phyloP scores from a whole-genome alignment of 2,329 filamentous ascomycete species.

The Aspergillus sclerotialis region DNA sequence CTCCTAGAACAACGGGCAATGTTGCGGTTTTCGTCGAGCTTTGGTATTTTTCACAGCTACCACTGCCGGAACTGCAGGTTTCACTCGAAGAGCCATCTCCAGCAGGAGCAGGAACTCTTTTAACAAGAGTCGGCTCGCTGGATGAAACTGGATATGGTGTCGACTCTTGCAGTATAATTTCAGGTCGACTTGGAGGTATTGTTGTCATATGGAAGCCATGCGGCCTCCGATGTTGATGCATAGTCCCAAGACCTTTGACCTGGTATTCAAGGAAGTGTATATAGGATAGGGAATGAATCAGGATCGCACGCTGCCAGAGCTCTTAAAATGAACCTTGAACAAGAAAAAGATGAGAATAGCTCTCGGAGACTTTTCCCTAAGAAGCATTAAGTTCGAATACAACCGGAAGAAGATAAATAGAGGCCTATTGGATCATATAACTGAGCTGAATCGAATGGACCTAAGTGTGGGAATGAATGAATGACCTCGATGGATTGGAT shows the following conservation, averaged over 20 bases:
- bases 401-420: too few relatives aligned
- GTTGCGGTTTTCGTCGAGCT: slow-evolving; percentile 49
- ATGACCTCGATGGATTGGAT: too few relatives aligned
- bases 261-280: not conserved
- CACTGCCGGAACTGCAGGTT: slow-evolving; percentile 15
- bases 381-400: too few relatives aligned
- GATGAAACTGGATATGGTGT: slow-evolving; percentile 15
- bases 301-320: not conserved
- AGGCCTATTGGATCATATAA: too few relatives aligned
- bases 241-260: slow-evolving; percentile 8
- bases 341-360: slow-evolving; percentile 1
- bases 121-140: slow-evolving; percentile 20
- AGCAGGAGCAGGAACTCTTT: slow-evolving; percentile 16
- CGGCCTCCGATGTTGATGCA: slow-evolving; percentile 17
- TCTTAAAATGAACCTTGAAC: not conserved
- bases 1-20: slow-evolving; percentile 61
- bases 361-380: too few relatives aligned
- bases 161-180: slow-evolving; percentile 19
- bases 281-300: not conserved
- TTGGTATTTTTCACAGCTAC: slow-evolving; percentile 53
- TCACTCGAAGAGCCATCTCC: slow-evolving; percentile 7
- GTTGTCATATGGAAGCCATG: slow-evolving; percentile 19
- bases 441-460: too few relatives aligned
- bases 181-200: slow-evolving; percentile 14
- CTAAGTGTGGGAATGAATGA: too few relatives aligned